Conservation (phyloP, 2,329 filamentous ascomycete genomes). For the Verticillium klebahnii region DNA sequence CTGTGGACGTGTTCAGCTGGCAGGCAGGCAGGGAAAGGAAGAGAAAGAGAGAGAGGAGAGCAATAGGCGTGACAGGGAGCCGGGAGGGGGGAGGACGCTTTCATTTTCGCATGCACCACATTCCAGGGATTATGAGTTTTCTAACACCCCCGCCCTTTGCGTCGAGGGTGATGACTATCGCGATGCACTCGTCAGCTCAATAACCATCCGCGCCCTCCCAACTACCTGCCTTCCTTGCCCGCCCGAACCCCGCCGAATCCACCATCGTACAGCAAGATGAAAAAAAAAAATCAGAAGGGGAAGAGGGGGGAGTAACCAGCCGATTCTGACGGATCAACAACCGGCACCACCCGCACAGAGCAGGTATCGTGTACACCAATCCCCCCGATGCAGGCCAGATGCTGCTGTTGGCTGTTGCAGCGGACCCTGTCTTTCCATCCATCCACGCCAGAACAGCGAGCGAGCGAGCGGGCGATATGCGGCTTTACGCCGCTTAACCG, state of each 20-base stretch:
- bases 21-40: not conserved
- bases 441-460: not conserved
- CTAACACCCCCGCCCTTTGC: not conserved
- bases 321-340: not conserved
- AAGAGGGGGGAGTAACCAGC: not conserved
- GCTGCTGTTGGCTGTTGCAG: not conserved
- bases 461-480: not conserved
- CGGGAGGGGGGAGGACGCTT: not conserved
- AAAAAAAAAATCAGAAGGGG: too few species aligned
- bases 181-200: not conserved
- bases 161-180: not conserved
- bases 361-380: not conserved
- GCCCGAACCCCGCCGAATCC: not conserved
- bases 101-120: not conserved
- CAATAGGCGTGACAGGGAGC: not conserved
- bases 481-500: not conserved
- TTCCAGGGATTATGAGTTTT: not conserved
- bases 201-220: not conserved
- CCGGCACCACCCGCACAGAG: not conserved
- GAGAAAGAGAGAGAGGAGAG: not conserved
- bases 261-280: not conserved
- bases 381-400: not conserved
- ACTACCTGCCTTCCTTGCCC: not conserved
- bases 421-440: not conserved
- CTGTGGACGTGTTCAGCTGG: not conserved